Evolutionary conservation across 345 rosid genomes (phyloP).

Genomic region (Garcia nutans): DNA sequence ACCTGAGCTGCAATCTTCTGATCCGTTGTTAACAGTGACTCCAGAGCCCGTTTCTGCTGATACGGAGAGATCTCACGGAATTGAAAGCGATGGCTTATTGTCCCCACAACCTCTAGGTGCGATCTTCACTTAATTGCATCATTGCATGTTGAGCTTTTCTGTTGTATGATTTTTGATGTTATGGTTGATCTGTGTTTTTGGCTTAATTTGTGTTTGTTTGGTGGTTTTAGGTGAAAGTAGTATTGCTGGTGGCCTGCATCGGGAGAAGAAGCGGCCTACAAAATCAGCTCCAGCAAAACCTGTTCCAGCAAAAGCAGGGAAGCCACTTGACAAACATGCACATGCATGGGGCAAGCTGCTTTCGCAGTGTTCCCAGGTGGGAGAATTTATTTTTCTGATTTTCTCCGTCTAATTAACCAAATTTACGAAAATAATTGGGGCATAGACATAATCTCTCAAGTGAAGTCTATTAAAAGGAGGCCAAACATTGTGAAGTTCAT

Average conservation of each 20-base stretch:
- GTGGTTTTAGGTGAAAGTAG: slow-evolving; percentile 46
- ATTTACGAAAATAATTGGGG: not conserved
- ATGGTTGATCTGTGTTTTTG: not conserved
- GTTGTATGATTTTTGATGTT: slow-evolving; percentile 5
- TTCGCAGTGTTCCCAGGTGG: slow-evolving; percentile 79
- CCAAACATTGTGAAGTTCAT: not conserved
- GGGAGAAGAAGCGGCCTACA: slow-evolving; percentile 38
- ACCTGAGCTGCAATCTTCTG: too few relatives aligned
- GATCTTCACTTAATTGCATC: slow-evolving; percentile 20
- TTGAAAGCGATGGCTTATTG: slow-evolving; percentile 47
- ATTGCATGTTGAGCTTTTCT: slow-evolving; percentile 31
- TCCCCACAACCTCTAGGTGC: slow-evolving; percentile 55
- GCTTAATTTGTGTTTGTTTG: slow-evolving; percentile 8
- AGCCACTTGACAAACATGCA: slow-evolving; percentile 48
- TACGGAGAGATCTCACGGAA: slow-evolving; percentile 45
- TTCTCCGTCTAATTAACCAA: not conserved
- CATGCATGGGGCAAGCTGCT: slow-evolving; percentile 90
- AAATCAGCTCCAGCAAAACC: not conserved
- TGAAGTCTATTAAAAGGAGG: not conserved
- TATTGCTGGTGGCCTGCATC: slow-evolving; percentile 35
- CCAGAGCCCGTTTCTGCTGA: slow-evolving; percentile 38
- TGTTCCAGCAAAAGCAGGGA: slow-evolving; percentile 6
- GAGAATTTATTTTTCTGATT: slow-evolving; percentile 7
- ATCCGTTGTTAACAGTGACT: too few relatives aligned
- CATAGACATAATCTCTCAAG: not conserved